A percentile compares a stretch with the other conserved stretches of the same genome.
phyloP scores from a whole-genome alignment of 2,329 filamentous ascomycete species.

The Colletotrichum chlorophyti region DNA sequence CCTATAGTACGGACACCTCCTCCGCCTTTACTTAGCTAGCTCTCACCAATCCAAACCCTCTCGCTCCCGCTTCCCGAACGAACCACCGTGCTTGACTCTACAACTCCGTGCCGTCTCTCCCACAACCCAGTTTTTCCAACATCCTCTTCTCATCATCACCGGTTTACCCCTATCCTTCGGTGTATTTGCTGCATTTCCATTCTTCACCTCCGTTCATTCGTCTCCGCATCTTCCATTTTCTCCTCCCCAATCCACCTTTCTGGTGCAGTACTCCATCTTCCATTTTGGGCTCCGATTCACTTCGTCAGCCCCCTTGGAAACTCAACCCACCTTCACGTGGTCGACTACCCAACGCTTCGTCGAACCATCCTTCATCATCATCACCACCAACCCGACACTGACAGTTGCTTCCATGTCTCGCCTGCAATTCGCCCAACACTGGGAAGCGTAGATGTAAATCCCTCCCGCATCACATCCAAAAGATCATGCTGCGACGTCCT shows the following conservation, averaged over 20 bases:
- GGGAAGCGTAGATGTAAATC: conserved; percentile 29
- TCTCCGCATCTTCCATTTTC: not conserved
- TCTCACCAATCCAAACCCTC: conserved; percentile 10
- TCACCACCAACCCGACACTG: not conserved
- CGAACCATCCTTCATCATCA: conserved; percentile 4
- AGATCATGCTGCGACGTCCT: conserved; percentile 68
- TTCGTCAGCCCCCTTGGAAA: conserved; percentile 25
- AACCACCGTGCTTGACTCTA: not conserved
- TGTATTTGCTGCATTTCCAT: not conserved
- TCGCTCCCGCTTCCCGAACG: conserved; percentile 13
- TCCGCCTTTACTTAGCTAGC: too few species aligned
- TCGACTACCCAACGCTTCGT: conserved; percentile 1
- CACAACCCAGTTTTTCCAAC: not conserved
- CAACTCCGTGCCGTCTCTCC: conserved; percentile 1
- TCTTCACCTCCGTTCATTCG: not conserved
- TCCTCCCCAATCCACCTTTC: not conserved
- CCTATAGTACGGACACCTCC: too few species aligned
- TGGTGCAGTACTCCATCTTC: not conserved
- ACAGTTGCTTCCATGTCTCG: conserved; percentile 28
- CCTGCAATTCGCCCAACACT: conserved; percentile 9
- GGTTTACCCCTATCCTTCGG: too few species aligned
- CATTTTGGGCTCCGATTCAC: conserved; percentile 22
- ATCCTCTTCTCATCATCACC: not conserved
- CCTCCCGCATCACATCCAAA: conserved; percentile 5
- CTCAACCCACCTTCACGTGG: conserved; percentile 27